Percentiles rank a stretch among this genome's conserved stretches.
These are phyloP conservation scores for Ascocoryne sarcoides DNA, from an alignment of 2,329 filamentous ascomycete species.

Conservation along the genomic window DNA sequence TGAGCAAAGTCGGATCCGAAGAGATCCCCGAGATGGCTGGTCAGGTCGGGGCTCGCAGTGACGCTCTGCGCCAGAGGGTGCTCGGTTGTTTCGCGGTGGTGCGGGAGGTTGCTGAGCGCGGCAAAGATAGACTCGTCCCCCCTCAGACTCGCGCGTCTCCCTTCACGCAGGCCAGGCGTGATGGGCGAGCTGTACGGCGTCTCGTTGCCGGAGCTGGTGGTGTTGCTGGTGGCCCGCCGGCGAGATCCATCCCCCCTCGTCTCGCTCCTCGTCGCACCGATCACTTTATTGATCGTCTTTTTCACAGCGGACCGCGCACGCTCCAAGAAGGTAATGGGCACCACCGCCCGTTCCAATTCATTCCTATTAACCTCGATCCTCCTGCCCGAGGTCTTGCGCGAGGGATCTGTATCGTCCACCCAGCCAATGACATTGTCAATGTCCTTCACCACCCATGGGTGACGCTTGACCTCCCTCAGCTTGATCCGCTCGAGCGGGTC, in stretches of 20 bases:
- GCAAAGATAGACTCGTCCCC: slow-evolving; percentile 49
- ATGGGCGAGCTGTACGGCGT: slow-evolving; percentile 39
- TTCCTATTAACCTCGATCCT: slow-evolving; percentile 87
- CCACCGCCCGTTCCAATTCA: slow-evolving; percentile 83
- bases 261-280: slow-evolving; percentile 36
- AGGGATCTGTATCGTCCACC: slow-evolving; percentile 92
- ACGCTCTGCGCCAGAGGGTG: slow-evolving; percentile 71
- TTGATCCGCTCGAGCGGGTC: slow-evolving; percentile 84
- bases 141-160: slow-evolving; percentile 46
- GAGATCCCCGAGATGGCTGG: slow-evolving; percentile 27
- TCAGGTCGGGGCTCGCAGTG: slow-evolving; percentile 56
- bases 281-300: slow-evolving; percentile 56
- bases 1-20: slow-evolving; percentile 28
- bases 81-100: slow-evolving; percentile 40
- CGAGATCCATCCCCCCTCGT: slow-evolving; percentile 45
- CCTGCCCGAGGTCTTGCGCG: slow-evolving; percentile 65
- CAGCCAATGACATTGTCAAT: slow-evolving; percentile 67
- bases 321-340: slow-evolving; percentile 80
- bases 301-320: slow-evolving; percentile 72
- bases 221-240: slow-evolving; percentile 51
- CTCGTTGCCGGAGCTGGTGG: slow-evolving; percentile 55
- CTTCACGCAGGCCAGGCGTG: slow-evolving; percentile 28
- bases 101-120: slow-evolving; percentile 31
- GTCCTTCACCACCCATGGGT: slow-evolving; percentile 80
- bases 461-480: slow-evolving; percentile 84